Evolutionary conservation across 495 filamentous ascomycete species (phyloP).

Genomic region (Aspergillus sparsus): DNA sequence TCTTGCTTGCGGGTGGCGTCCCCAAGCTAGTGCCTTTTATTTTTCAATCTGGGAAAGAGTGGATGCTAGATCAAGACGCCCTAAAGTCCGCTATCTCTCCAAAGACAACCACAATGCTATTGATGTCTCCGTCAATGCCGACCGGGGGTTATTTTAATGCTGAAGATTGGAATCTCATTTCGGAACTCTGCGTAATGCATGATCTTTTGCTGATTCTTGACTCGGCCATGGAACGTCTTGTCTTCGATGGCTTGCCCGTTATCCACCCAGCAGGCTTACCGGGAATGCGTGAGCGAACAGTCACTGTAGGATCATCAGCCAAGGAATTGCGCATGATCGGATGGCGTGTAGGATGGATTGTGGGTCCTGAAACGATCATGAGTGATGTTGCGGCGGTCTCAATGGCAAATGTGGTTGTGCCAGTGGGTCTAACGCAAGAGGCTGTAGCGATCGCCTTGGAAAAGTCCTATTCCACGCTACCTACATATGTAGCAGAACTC

Average conservation of each 20-base stretch:
- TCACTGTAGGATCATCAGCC: background rate
- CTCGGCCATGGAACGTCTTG: slow-evolving; percentile 1
- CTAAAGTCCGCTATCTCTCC: background rate
- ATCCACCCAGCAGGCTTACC: background rate
- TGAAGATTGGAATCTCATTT: background rate
- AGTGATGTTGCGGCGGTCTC: background rate
- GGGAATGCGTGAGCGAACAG: background rate
- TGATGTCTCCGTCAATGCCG: slow-evolving; percentile 2
- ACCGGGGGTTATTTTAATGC: background rate
- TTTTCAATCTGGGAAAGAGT: background rate
- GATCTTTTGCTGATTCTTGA: background rate
- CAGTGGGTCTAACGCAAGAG: background rate
- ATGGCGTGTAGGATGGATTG: slow-evolving; percentile 1
- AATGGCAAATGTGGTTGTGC: background rate
- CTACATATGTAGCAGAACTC: background rate
- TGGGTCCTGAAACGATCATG: background rate
- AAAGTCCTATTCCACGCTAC: background rate
- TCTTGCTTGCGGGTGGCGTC: background rate
- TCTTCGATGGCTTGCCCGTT: background rate
- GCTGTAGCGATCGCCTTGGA: background rate
- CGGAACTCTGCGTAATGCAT: background rate
- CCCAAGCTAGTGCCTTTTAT: background rate
- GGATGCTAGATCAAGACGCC: background rate
- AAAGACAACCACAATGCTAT: background rate
- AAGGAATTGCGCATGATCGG: slow-evolving; percentile 4